phyloP scores from a whole-genome alignment of 2,329 filamentous ascomycete genomes.

The Penicillium sp. region DNA sequence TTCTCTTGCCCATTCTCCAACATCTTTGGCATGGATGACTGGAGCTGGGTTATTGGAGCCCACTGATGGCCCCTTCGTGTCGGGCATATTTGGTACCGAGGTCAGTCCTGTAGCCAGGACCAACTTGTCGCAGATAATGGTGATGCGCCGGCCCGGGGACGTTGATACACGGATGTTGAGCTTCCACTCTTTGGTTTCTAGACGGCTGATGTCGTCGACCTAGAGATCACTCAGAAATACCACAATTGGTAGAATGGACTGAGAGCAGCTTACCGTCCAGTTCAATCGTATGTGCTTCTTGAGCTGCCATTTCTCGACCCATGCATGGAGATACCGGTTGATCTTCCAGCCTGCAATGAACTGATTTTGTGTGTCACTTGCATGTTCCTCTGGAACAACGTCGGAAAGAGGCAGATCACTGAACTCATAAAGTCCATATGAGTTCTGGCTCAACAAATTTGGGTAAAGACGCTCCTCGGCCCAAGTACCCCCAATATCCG shows the following conservation, averaged over 20 bases:
- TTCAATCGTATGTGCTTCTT: conserved; percentile 20
- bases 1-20: conserved; percentile 20
- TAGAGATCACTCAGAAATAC: not conserved
- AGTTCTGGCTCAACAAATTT: conserved; percentile 27
- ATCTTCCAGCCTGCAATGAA: conserved; percentile 29
- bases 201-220: conserved; percentile 20
- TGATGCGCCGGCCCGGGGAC: not conserved
- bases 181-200: conserved; percentile 22
- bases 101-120: conserved; percentile 27
- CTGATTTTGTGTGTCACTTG: conserved; percentile 3
- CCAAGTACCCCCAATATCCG: conserved; percentile 28
- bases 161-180: conserved; percentile 13
- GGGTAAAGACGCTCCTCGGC: conserved; percentile 26
- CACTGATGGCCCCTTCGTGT: not conserved
- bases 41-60: not conserved
- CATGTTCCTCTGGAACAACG: conserved; percentile 11
- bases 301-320: conserved; percentile 22
- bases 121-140: conserved; percentile 25
- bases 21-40: conserved; percentile 22
- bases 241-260: not conserved
- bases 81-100: conserved; percentile 22
- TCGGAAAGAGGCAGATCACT: conserved; percentile 23
- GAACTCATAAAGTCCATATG: conserved; percentile 29
- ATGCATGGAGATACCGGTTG: conserved; percentile 23
- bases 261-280: conserved; percentile 15